phyloP scores from a whole-genome alignment of 495 filamentous ascomycete genomes.

The Aspergillus leporis region DNA sequence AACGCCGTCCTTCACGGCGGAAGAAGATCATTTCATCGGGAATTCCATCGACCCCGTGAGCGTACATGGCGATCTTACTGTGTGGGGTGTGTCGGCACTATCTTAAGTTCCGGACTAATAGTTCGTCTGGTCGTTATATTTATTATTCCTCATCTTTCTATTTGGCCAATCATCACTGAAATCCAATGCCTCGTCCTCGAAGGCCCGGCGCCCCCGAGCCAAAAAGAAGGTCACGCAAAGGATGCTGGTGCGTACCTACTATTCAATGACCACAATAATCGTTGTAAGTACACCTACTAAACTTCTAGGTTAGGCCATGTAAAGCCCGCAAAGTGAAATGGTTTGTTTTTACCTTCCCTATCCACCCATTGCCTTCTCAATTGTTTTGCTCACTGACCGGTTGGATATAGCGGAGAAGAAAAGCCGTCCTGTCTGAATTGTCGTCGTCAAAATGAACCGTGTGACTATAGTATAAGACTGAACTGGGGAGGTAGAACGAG shows the following conservation, averaged over 20 bases:
- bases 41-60: conserved; percentile 21
- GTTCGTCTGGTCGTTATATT: conserved; percentile 17
- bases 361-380: not conserved
- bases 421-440: conserved; percentile 79
- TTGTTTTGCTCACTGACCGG: conserved; percentile 4
- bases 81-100: conserved; percentile 23
- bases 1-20: conserved; percentile 32
- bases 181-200: conserved; percentile 67
- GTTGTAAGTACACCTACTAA: conserved; percentile 9
- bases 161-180: conserved; percentile 19
- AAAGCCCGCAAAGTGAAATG: conserved; percentile 88
- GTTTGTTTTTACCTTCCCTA: conserved; percentile 31
- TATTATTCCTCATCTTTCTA: conserved; percentile 19
- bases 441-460: conserved; percentile 70
- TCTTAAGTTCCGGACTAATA: conserved; percentile 22
- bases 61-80: conserved; percentile 29
- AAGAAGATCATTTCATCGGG: conserved; percentile 27
- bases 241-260: conserved; percentile 70
- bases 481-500: conserved; percentile 77
- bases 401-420: conserved; percentile 61
- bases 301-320: conserved; percentile 60
- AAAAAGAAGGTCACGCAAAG: conserved; percentile 75
- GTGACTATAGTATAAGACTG: conserved; percentile 83
- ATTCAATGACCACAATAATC: conserved; percentile 2
- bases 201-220: conserved; percentile 65